Evolutionary conservation across 331 rosid genomes (phyloP).

Genomic region (Prunus yedoensis): DNA sequence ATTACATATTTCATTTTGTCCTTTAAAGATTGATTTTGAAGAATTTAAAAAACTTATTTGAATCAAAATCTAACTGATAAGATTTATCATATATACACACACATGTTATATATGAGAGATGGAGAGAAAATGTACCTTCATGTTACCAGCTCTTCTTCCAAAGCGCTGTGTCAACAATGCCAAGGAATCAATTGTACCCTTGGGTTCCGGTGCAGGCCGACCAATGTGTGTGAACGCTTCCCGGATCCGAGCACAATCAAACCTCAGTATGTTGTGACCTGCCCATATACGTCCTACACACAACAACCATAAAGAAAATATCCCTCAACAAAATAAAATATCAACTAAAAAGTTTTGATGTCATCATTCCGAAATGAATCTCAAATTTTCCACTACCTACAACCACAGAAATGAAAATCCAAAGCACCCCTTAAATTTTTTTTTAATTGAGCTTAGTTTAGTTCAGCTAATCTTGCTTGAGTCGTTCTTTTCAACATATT

Average conservation of each 20-base stretch:
- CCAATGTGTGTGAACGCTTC: slow-evolving; percentile 69
- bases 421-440: background rate
- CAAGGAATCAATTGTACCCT: slow-evolving; percentile 73
- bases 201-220: slow-evolving; percentile 72
- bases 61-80: background rate
- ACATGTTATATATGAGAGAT: background rate
- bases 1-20: background rate
- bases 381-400: background rate
- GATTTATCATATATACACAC: background rate
- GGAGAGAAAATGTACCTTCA: slow-evolving; percentile 62
- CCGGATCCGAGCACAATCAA: slow-evolving; percentile 68
- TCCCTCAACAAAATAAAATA: background rate
- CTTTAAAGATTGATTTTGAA: background rate
- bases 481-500: background rate
- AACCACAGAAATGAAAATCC: background rate
- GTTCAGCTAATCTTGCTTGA: background rate
- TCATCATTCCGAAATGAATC: background rate
- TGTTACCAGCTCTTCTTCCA: slow-evolving; percentile 94
- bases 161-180: slow-evolving; percentile 64
- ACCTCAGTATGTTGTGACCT: slow-evolving; percentile 72
- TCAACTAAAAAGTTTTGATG: background rate
- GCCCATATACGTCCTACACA: slow-evolving; percentile 91
- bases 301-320: slow-evolving; percentile 11
- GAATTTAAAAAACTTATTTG: background rate
- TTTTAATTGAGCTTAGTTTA: background rate